Evolutionary conservation across 2,329 filamentous ascomycete genomes (phyloP).

Genomic region (Diaporthe sp.): DNA sequence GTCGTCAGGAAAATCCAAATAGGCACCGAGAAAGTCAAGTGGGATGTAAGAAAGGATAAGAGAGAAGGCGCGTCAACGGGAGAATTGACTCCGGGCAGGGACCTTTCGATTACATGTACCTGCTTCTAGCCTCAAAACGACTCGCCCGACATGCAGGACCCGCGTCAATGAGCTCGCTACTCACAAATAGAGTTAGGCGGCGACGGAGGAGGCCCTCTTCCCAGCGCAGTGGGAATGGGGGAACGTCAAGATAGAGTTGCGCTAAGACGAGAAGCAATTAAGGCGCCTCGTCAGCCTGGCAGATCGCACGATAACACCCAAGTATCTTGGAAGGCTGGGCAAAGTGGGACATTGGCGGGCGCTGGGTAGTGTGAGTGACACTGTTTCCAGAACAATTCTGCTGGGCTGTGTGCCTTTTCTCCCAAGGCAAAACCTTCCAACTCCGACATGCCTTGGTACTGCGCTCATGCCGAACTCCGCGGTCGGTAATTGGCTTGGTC

Average conservation of each 20-base stretch:
- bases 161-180: background rate
- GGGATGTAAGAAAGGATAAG: conserved; percentile 17
- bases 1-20: conserved; percentile 1
- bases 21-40: background rate
- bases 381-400: conserved; percentile 27
- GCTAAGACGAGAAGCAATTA: conserved; percentile 4
- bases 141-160: background rate
- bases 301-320: conserved; percentile 16
- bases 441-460: conserved; percentile 7
- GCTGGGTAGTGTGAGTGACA: conserved; percentile 10
- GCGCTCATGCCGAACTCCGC: conserved; percentile 23
- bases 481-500: conserved; percentile 24
- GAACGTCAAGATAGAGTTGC: conserved; percentile 8
- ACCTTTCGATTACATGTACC: conserved; percentile 30
- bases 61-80: conserved; percentile 11
- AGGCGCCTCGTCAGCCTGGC: conserved; percentile 36
- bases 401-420: background rate
- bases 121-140: background rate
- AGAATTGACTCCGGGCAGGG: background rate
- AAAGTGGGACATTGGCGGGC: background rate
- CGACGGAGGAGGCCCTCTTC: conserved; percentile 3
- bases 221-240: background rate
- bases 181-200: conserved; percentile 5
- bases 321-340: conserved; percentile 22
- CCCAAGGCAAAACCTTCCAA: background rate